A percentile compares a stretch with the other conserved stretches of the same genome.
These are phyloP conservation scores for Fraxinus anomala DNA, from an alignment of 257 asterid species.

Conservation along the genomic window DNA sequence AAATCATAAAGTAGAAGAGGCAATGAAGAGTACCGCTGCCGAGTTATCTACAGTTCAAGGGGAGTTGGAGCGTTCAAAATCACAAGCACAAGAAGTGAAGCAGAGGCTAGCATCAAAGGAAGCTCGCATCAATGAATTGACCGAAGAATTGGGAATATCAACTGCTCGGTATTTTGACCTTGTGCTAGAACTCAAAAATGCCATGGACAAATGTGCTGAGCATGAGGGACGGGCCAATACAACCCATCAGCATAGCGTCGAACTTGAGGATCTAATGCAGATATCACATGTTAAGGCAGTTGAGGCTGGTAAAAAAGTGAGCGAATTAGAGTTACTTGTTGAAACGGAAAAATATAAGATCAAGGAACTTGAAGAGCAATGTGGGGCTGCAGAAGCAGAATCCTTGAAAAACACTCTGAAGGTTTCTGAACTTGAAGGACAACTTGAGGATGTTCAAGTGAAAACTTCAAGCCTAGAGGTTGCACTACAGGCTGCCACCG, in stretches of 20 bases:
- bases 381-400: constrained; percentile 52
- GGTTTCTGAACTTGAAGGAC: constrained; percentile 66
- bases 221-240: constrained; percentile 67
- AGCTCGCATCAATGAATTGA: constrained; percentile 46
- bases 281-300: constrained; percentile 67
- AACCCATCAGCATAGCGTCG: constrained; percentile 62
- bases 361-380: constrained; percentile 85
- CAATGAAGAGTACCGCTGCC: constrained; percentile 42
- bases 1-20: constrained; percentile 68
- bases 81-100: constrained; percentile 56
- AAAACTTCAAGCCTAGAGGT: constrained; percentile 69
- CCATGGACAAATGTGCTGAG: constrained; percentile 50
- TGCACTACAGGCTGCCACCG: constrained; percentile 56
- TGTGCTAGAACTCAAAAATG: constrained; percentile 60
- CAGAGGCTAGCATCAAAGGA: constrained; percentile 70
- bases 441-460: constrained; percentile 53
- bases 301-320: constrained; percentile 60
- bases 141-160: constrained; percentile 57
- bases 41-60: constrained; percentile 61
- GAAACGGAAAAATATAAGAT: constrained; percentile 70
- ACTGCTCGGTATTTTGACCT: constrained; percentile 56
- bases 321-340: constrained; percentile 70
- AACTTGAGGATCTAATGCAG: constrained; percentile 69
- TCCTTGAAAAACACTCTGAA: constrained; percentile 41
- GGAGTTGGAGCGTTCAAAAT: constrained; percentile 66